Base-by-base conservation (phyloP, 2,329 filamentous ascomycete species). In the Byssochlamys sp. region DNA sequence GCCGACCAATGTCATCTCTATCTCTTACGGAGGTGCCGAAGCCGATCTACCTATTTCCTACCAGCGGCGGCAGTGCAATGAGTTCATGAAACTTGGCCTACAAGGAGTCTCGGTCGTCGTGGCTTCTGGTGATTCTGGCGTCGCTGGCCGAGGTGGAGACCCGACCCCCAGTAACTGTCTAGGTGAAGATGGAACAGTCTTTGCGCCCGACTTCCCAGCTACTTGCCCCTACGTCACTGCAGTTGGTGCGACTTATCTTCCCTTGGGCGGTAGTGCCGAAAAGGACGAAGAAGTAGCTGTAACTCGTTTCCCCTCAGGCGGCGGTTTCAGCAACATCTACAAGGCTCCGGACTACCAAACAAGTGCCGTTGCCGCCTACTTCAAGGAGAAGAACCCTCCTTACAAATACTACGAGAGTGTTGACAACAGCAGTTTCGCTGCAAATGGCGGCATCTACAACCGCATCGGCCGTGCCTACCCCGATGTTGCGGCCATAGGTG, bases 21-120 rank as follows among this genome's bases (percentile, higher is more conserved):
- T 73, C 53, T 74, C 71, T 0, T 74, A 74, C 58, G 69, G 67
- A 10, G 62, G 60, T 14, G 60, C 66, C 4, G 72, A 74, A 58
- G 65, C 66, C 2, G 66, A 69, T 27, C 62, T 73, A 3, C 72
- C 72, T 3, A 64, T 70, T 24, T 61, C 59, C 27, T 74, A 74
- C 59, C 69, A 72, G 58, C 66, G 62, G 12, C 72, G 72, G 53
- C 71, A 77, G 60, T 77, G 75, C 60, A 65, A 65, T 26, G 74
- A 77, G 58, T 78, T 71, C 66, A 71, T 80, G 70, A 80, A 80
- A 62, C 72, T 80, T 24, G 77, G 77, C n/a, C 68, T 78, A 45
- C 75, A 77, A 59, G 78, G 78, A 24, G 72, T 77, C 10, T 75
- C 73, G 7, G 67, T 80, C 35, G 61, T 80, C 48, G 72, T 78